Base-by-base conservation (phyloP, 2,329 filamentous ascomycete genomes). In the Daldinia sp. region DNA sequence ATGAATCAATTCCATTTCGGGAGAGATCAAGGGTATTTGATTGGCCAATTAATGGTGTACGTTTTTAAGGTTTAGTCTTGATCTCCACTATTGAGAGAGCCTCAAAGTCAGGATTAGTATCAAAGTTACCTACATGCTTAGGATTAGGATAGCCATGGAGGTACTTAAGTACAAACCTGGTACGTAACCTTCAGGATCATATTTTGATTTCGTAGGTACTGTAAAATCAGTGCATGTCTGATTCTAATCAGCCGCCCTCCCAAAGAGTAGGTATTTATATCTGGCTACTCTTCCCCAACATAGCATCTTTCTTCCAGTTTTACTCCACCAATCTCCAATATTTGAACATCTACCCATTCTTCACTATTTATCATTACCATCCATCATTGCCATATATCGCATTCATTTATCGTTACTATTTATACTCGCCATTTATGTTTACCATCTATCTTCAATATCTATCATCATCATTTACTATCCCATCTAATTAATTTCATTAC, bases 81-180 rank as follows among this genome's bases (percentile, higher is more conserved):
- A 37, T 35, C 33, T n/a, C 18, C 41, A 42, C 58, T 65, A 54
- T 56, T 62, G 20, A 55, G 57, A 66, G 63, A 71, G 68, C 63
- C 62, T 55, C 65, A 65, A 66, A 57, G 58, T 53, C 55, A 50
- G 57, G 9, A 60, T 54, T 41, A 56, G 35, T 3, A 30, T 26
- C n/a, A 39, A 28, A 54, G 15, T 28, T 10, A 15, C 28, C 12
- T 15, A 28, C 2, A 12, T 46, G 26, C 12, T 1, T 28, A 46
- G 42, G 26, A 48, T 48, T 10, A 48, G 12, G 10, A 46, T 9
- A 9, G 20, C 20, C 20, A 23, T 23, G 20, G 20, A 48, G 20
- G 20, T 48, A 48, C 20, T 13, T 28, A 26, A 5, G 44, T 12
- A 46, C 42, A 7, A 26, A 3, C 13, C 12, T 42, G 33, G 33